A percentile compares a stretch with the other conserved stretches of the same genome.
Conservation (phyloP, 441 rosid genomes). For the Pelargonium australe region DNA sequence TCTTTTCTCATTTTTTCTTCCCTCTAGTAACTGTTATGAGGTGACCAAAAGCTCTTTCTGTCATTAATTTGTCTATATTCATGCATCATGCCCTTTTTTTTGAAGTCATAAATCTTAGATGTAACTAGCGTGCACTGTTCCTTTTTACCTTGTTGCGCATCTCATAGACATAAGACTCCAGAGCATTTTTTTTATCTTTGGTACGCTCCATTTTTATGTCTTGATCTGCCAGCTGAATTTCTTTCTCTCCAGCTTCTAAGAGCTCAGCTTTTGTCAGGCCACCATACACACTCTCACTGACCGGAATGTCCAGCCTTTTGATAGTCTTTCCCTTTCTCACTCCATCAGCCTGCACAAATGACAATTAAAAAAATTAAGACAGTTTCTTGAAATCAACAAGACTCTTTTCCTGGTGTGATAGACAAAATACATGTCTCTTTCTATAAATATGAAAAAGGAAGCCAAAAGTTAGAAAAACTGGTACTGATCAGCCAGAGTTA, state of each 20-base stretch:
- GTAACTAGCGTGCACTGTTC: conserved; percentile 11
- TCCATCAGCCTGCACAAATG: conserved; percentile 31
- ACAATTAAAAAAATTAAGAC: background rate
- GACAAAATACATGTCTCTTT: background rate
- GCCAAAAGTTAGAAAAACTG: background rate
- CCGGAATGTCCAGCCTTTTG: conserved; percentile 45
- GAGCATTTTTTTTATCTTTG: conserved; percentile 62
- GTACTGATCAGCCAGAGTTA: background rate
- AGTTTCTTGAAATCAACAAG: background rate
- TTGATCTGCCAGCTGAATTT: conserved; percentile 45
- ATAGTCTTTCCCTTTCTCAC: conserved; percentile 23
- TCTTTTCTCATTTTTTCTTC: no score
- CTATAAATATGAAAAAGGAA: background rate
- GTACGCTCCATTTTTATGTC: conserved; percentile 62
- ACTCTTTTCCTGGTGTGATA: background rate
- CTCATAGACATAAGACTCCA: conserved; percentile 67
- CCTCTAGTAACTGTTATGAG: no score
- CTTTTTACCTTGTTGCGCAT: conserved; percentile 58
- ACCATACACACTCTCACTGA: conserved; percentile 35
- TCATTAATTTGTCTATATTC: background rate
- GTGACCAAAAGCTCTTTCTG: no score
- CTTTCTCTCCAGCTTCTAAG: conserved; percentile 43
- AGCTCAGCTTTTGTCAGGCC: conserved; percentile 50
- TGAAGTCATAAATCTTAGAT: background rate
- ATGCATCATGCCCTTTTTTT: background rate